Base-by-base conservation (phyloP, 225 moss, liverwort and hornwort genomes). In the Polytrichum commune region DNA sequence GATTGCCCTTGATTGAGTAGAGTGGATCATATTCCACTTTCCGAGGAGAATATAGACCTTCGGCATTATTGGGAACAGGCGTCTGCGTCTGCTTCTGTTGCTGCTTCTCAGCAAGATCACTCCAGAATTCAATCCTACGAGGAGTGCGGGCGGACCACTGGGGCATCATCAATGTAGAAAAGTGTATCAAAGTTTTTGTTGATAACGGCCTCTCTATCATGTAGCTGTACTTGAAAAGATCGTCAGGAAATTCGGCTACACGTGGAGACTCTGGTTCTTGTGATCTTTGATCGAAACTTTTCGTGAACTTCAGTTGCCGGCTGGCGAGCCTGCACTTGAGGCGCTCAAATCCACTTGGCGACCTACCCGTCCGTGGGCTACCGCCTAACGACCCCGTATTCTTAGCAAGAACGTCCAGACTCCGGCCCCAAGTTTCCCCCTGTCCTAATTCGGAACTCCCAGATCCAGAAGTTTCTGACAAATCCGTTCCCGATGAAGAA, bases 91-190 rank as follows among this genome's bases (percentile, higher is more conserved):
- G 76, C 53, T 84, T 67, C 67, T 82, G 76, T 63, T 83, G 85
- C 61, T 84, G 79, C 60, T 89, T 93, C 65, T 93, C 96, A 60
- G 87, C 85, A 8, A 96, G 76, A 57, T 96, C 92, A 69, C 90
- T 93, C 96, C 96, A 96, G 67, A 96, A 96, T 70, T 96, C 96
- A 8, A 96, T 88, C 13, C 81, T 83, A 7, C 96, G 92, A 76
- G 89, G 85, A 35, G 79, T 84, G 62, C 84, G 90, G 64, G 84
- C 72, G 18, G 89, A 79, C 86, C 91, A 82, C 5, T 83, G 81
- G 56, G 84, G 87, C 63, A 85, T 81, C 19, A 58, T 7, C 20
- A 58, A 63, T 72, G 81, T 74, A 6, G 90, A 87, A 74, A 93
- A 84, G 55, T 89, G 81, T 24, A 80, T 68, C 55, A 93, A 61